Base-by-base conservation (phyloP, 208 protist species). In the Borovskyia barvae region DNA sequence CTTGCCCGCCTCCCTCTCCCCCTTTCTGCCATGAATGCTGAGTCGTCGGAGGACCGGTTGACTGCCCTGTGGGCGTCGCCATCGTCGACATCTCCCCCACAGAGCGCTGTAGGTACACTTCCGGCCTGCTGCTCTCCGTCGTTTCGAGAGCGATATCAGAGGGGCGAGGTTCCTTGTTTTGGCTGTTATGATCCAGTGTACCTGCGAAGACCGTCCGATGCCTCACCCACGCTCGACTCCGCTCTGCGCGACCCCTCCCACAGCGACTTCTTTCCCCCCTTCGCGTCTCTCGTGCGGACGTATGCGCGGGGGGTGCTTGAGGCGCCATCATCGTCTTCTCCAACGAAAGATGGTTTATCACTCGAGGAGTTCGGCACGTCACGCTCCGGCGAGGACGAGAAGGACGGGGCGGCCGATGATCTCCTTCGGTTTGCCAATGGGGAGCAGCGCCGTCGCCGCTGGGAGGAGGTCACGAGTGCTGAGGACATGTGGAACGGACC, bases 121-220 rank as follows among this genome's bases (percentile, higher is more conserved):
- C 64, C 64, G 15, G 64, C 32, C 28, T 70, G 64, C 41, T 74
- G 49, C 54, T 52, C 41, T 9, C 55, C 73, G 37, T 69, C 33
- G 14, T 73, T 76, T 39, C 61, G 62, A n/a, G 40, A 53, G 46
- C 57, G 51, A 45, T 47, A 57, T 28, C 40, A 39, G 8, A 6
- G 40, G 11, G 65, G 66, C 36, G 46, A 62, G 25, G 48, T 57
- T 24, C 79, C 75, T 5, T 68, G 62, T 36, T 86, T 86, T 43
- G 79, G 79, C 28, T 81, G 70, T 71, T 82, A 86, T 40, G 67
- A 77, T 47, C 79, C 79, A 3, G 62, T 75, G n/a, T 86, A 77
- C 40, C 53, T 86, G 30, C 64, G 48, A 17, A 52, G 40, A 19
- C 12, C 46, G 5, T 28, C n/a, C 39, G 33, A 39, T 29, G 6